phyloP scores from a whole-genome alignment of 2,329 filamentous ascomycete genomes.

The Botrytis deweyae region DNA sequence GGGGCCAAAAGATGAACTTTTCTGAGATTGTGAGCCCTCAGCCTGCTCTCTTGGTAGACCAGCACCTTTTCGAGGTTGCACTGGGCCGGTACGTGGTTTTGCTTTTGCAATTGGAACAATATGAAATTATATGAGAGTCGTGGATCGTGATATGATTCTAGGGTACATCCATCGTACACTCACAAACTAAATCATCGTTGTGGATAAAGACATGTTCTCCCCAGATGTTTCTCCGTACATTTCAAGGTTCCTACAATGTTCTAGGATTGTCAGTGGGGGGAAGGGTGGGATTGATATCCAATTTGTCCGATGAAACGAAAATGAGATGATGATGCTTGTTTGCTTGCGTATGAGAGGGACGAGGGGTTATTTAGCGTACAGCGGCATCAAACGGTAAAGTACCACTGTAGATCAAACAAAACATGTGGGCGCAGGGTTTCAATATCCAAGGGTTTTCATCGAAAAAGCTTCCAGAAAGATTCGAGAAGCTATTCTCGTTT shows the following conservation, averaged over 20 bases:
- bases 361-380: neutral
- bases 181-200: neutral
- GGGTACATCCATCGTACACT: neutral
- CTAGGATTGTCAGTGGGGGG: neutral
- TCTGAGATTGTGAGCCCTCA: neutral
- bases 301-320: slow-evolving; percentile 1
- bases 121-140: neutral
- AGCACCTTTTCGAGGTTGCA: neutral
- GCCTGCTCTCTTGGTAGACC: neutral
- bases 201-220: slow-evolving; percentile 2
- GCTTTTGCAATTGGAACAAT: neutral
- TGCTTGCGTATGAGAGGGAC: neutral
- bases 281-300: neutral
- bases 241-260: neutral
- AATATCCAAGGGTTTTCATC: neutral
- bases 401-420: slow-evolving; percentile 17
- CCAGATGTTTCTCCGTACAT: slow-evolving; percentile 2
- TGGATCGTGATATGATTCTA: neutral
- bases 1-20: neutral
- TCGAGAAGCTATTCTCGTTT: slow-evolving; percentile 6
- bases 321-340: slow-evolving; percentile 3
- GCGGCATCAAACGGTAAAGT: slow-evolving; percentile 5
- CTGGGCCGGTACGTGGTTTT: neutral
- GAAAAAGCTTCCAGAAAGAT: slow-evolving; percentile 14
- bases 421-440: slow-evolving; percentile 16